These are phyloP conservation scores for Maudiozyma pseudohumilis DNA, from an alignment of 805 yeast species.

Conservation along the genomic window DNA sequence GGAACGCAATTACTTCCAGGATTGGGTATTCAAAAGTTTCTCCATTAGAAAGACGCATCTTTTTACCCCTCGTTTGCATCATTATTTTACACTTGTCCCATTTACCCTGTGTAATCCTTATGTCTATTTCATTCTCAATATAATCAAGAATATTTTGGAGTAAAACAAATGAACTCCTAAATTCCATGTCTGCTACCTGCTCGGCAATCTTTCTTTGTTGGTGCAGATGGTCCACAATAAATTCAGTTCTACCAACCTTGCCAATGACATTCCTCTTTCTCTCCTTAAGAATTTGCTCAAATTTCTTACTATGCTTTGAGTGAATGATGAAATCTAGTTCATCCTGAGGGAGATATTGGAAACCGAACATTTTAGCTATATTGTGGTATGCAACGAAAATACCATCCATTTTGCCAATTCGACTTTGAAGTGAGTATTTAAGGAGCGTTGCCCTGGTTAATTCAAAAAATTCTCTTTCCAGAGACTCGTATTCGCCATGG, in stretches of 20 bases:
- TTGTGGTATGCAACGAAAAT: conserved; percentile 89
- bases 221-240: conserved; percentile 14
- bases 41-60: conserved; percentile 3
- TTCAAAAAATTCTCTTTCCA: conserved; percentile 70
- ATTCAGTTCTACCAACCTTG: conserved; percentile 17
- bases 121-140: conserved; percentile 24
- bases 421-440: conserved; percentile 82
- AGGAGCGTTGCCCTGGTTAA: conserved; percentile 65
- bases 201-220: conserved; percentile 20
- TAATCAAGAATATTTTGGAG: conserved; percentile 37
- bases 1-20: conserved; percentile 28
- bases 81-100: conserved; percentile 20
- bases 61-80: conserved; percentile 13
- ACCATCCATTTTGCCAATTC: conserved; percentile 96
- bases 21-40: conserved; percentile 17
- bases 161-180: conserved; percentile 46
- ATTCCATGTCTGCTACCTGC: conserved; percentile 56
- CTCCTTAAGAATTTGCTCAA: conserved; percentile 9
- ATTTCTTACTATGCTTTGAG: conserved; percentile 29
- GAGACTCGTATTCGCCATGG: conserved; percentile 66
- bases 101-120: conserved; percentile 3
- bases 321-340: conserved; percentile 62
- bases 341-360: conserved; percentile 70
- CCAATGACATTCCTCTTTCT: conserved; percentile 10
- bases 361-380: conserved; percentile 71